Base-by-base conservation (phyloP, 225 moss, liverwort and hornwort genomes). In the Asterella californica region DNA sequence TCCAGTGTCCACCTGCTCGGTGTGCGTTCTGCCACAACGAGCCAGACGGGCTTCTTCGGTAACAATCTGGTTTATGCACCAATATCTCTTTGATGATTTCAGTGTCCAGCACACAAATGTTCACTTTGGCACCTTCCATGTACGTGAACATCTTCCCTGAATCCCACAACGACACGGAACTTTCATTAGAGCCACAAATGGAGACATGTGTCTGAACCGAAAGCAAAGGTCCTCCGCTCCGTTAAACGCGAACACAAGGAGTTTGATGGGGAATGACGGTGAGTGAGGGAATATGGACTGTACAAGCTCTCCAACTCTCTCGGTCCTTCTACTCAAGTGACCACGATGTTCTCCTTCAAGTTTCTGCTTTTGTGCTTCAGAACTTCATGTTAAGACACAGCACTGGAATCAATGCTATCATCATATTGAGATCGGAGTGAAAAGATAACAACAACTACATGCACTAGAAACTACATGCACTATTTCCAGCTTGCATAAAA, bases 141-240 rank as follows among this genome's bases (percentile, higher is more conserved):
- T 82, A 86, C 36, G 82, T 86, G 59, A 83, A 86, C 47, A 86
- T 80, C 61, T 76, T 59, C 59, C 85, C 85, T 86, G 48, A 30
- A 77, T 12, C 30, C 32, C 38, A 30, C 24, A n/a, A 76, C 76
- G 52, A 19, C 30, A 47, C 37, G 21, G 1, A 67, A 1, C 67
- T 70, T 46, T 17, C 45, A 72, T 22, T 0, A 48, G n/a, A 72
- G n/a, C n/a, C 10, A 72, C 45, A 46, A 24, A 70, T 12, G 33
- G n/a, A 24, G 37, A 63, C 62, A n/a, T 0, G 10, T 7, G 62
- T 22, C 22, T 27, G 30, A 63, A n/a, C n/a, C 62, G 62, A 63
- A 63, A 27, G n/a, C 25, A 63, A 0, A 24, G 10, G 60, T 5
- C 25, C 8, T 24, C 52, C 1, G 22, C 25, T 63, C 27, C 15